Conservation (phyloP, 192 early-diverging fungal species). For the Coemansia furcata region DNA sequence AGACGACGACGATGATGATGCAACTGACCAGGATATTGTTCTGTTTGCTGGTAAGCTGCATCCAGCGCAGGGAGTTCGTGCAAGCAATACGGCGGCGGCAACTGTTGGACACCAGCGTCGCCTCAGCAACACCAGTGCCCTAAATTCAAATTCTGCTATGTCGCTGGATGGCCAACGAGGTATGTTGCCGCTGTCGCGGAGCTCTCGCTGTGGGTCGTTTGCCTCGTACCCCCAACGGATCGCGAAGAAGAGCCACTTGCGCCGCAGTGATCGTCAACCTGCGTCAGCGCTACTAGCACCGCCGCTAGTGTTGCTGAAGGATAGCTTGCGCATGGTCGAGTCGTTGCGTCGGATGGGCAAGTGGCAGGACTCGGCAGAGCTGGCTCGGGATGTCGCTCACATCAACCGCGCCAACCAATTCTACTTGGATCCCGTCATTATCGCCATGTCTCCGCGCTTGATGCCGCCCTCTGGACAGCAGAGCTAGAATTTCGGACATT, state of each 20-base stretch:
- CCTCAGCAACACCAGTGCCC: constrained; percentile 5
- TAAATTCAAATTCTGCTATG: neutral
- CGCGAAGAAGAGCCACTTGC: constrained; percentile 33
- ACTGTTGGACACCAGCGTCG: constrained; percentile 1
- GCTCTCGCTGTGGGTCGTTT: constrained; percentile 11
- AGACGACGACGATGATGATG: constrained; percentile 7
- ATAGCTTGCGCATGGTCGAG: constrained; percentile 46
- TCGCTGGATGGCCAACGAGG: neutral
- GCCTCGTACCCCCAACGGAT: constrained; percentile 34
- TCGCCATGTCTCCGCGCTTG: constrained; percentile 34
- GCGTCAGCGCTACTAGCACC: neutral
- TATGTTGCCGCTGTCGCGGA: constrained; percentile 15
- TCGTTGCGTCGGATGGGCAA: constrained; percentile 51
- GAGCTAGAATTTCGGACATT: neutral
- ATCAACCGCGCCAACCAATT: constrained; percentile 26
- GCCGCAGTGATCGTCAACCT: constrained; percentile 14
- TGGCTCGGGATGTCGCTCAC: neutral
- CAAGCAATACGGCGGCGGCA: neutral
- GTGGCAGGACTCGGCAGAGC: constrained; percentile 15
- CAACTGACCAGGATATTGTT: constrained; percentile 38
- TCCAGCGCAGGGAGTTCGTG: neutral
- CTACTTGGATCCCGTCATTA: constrained; percentile 23
- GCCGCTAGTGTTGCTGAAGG: constrained; percentile 14
- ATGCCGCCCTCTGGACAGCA: constrained; percentile 29
- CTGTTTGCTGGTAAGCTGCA: constrained; percentile 38